A percentile compares a stretch with the other conserved stretches of the same genome.
phyloP scores from a whole-genome alignment of 1,284 basidiomycete genomes.

The Butyriboletus appendiculatus region DNA sequence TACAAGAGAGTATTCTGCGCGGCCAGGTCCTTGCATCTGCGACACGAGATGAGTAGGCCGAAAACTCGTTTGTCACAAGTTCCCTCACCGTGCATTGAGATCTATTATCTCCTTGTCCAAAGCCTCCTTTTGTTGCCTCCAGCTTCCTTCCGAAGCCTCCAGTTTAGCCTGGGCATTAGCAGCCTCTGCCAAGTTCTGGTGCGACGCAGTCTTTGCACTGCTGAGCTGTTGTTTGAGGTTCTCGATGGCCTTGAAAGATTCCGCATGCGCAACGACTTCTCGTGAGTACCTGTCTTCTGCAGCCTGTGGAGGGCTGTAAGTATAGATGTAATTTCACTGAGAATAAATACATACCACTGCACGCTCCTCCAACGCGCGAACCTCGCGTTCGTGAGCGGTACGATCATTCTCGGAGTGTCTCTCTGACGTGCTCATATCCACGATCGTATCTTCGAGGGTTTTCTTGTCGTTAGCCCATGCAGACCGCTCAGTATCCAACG shows the following conservation, averaged over 20 bases:
- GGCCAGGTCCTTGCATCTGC: constrained; percentile 72
- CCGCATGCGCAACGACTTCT: constrained; percentile 83
- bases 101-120: constrained; percentile 79
- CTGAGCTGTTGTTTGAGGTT: constrained; percentile 64
- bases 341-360: constrained; percentile 52
- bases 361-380: constrained; percentile 65
- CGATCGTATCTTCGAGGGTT: constrained; percentile 73
- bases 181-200: constrained; percentile 58
- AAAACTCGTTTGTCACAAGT: background rate
- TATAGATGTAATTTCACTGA: background rate
- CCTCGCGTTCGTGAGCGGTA: constrained; percentile 59
- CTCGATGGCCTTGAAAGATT: constrained; percentile 74
- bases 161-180: constrained; percentile 80
- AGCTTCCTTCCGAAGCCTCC: constrained; percentile 69
- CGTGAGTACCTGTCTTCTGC: constrained; percentile 81
- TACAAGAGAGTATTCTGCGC: constrained; percentile 82
- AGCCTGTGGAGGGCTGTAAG: constrained; percentile 42
- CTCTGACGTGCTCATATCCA: constrained; percentile 72
- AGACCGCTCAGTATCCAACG: constrained; percentile 63
- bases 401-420: constrained; percentile 65
- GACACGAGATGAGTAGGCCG: background rate
- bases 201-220: constrained; percentile 48
- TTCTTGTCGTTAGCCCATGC: constrained; percentile 80
- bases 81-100: constrained; percentile 61
- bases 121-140: constrained; percentile 75